Base-by-base conservation (phyloP, 1,139 yeast species). In the Diutina neorugosa region DNA sequence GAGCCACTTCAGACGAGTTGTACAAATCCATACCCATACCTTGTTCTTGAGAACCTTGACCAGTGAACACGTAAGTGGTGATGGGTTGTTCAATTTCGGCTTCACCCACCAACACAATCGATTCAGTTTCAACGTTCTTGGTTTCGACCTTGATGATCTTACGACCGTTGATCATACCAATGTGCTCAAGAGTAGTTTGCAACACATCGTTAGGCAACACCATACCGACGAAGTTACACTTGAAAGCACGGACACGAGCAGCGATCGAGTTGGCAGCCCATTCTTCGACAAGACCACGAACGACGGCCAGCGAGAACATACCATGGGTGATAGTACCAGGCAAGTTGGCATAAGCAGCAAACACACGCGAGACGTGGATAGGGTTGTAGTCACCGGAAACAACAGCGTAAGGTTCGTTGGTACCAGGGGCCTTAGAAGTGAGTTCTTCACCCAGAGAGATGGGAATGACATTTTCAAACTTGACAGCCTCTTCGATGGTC, bases 11-110 rank as follows among this genome's bases (percentile, higher is more conserved):
- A 54, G 96, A 87, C 52, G 89, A 79, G 59, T 83, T 84, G 71
- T 93, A 93, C 67, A 93, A 80, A 71, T 94, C 98, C 99, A 93
- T 93, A 77, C 99, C 98, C 99, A 93, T 93, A 68, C 98, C 98
- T 77, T 94, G 98, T 71, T 94, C 98, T 74, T 93, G 98, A 56
- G 98, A 91, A 69, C 99, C 99, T 78, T 93, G 99, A 68, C 98
- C 99, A 61, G 99, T 93, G 75, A 94, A 93, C 56, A 93, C 96
- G 68, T 87, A 93, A 19, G 98, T 86, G 52, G 98, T 88, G 55
- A 85, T 86, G 52, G 99, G 98, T 74, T 93, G 98, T 63, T 93
- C 98, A 65, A 94, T 91, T 75, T 93, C 98, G 54, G 98, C 99
- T 73, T 90, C 96, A 73, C 98, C 99, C 54, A 78, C 69, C 63